Evolutionary conservation across 352 stramenopile species (phyloP).

Genomic region (Phytophthora hybrid): DNA sequence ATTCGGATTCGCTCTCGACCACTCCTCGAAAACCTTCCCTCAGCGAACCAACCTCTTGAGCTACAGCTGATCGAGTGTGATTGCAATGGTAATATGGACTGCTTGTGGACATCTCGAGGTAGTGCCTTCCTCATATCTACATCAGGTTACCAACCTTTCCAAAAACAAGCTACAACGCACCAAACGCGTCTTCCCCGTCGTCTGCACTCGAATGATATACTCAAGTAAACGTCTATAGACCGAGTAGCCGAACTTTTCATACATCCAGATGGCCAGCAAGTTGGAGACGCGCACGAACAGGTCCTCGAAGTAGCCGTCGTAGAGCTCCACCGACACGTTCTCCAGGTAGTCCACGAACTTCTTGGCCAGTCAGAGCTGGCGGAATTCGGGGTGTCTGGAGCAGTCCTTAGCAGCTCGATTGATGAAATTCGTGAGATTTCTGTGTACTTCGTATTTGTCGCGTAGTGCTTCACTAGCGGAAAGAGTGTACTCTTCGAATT

Average conservation of each 20-base stretch:
- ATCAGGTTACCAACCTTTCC: neutral
- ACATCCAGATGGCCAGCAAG: slow-evolving; percentile 93
- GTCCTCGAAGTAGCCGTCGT: slow-evolving; percentile 98
- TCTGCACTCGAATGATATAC: slow-evolving; percentile 92
- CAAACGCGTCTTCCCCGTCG: slow-evolving; percentile 90
- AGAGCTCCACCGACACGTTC: slow-evolving; percentile 79
- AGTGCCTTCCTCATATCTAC: slow-evolving; percentile 95
- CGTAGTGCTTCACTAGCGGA: no score
- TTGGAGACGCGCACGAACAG: slow-evolving; percentile 99
- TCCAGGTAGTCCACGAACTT: slow-evolving; percentile 96
- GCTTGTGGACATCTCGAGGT: slow-evolving; percentile 87
- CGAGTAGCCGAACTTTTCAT: slow-evolving; percentile 93
- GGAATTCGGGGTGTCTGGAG: slow-evolving; percentile 91
- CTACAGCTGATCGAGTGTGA: slow-evolving; percentile 85
- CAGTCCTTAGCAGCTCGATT: no score
- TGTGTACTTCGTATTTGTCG: slow-evolving; percentile 31
- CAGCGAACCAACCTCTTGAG: neutral
- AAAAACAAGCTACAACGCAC: slow-evolving; percentile 36
- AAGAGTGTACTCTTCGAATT: no score
- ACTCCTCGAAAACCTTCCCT: neutral
- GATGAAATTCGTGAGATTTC: no score
- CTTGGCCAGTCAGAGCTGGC: slow-evolving; percentile 91
- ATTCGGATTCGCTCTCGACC: no score
- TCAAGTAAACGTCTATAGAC: slow-evolving; percentile 93
- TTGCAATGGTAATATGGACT: slow-evolving; percentile 90